Base-by-base conservation (phyloP, 2,329 filamentous ascomycete genomes). In the Aspergillus sp. region DNA sequence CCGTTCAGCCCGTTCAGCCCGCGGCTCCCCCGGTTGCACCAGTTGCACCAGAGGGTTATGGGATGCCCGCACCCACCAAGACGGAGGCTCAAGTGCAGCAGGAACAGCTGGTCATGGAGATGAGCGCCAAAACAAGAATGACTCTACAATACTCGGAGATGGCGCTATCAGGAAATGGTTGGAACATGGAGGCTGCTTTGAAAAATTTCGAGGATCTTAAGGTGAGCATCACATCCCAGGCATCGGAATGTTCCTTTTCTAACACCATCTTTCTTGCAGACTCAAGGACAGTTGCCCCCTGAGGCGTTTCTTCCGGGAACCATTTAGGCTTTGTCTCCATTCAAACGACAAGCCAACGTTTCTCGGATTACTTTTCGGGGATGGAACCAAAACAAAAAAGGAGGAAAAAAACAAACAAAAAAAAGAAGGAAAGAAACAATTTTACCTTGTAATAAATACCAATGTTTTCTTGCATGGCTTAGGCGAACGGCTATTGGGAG, bases 111-210 rank as follows among this genome's bases (percentile, higher is more conserved):
- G 80, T 87, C 22, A 67, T 80, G 20, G 88, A 95, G 71, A 83
- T 97, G 55, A 89, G 87, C 64, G 87, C 86, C 64, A 87, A 87
- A 69, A 96, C 93, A 1, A 86, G 87, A 58, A 92, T 99, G 87
- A 95, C 86, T 9, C 77, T 87, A 10, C 82, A 90, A 59, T 96
- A 90, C 73, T 90, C 92, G 1, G 85, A 88, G 66, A 85, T 96
- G 81, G 97, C 94, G 68, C 81, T 98, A 16, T 83, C 86, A 2
- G 87, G 92, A 60, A 91, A 89, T 58, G 85, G 83, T 42, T 98
- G 92, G 92, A 85, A 96, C 72, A 86, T 93, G 52, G 85, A 90
- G 42, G 84, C 85, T 65, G 94, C 93, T 2, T 78, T 93, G 65
- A 80, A 83, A 56, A 86, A 90, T 32, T 97, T 96, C 71, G 84